Evolutionary conservation across 1,284 basidiomycete species (phyloP).

Genomic region (Sporisorium exsertum): DNA sequence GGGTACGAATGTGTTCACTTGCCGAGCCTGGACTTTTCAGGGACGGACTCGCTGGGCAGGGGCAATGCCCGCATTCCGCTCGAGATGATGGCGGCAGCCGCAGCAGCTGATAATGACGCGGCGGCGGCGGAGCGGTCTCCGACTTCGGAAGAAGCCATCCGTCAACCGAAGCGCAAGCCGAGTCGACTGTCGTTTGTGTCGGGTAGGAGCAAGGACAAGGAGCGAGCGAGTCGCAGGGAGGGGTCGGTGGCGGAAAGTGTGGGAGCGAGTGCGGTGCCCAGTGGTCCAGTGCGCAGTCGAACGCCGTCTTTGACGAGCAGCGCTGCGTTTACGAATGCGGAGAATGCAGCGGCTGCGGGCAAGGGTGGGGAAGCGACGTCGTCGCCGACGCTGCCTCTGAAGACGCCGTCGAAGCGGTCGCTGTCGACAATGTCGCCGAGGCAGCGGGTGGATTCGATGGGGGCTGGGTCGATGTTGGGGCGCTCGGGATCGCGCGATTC

Average conservation of each 20-base stretch:
- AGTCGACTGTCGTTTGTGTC: slow-evolving; percentile 58
- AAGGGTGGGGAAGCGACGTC: slow-evolving; percentile 7
- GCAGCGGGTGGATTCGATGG: slow-evolving; percentile 53
- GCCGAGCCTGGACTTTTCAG: slow-evolving; percentile 82
- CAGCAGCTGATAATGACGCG: slow-evolving; percentile 28
- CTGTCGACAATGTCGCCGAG: slow-evolving; percentile 31
- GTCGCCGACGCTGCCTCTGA: slow-evolving; percentile 24
- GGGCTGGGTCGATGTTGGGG: slow-evolving; percentile 29
- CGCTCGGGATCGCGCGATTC: slow-evolving; percentile 37
- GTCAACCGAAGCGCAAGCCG: slow-evolving; percentile 49
- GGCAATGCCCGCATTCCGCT: slow-evolving; percentile 58
- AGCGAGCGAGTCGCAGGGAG: slow-evolving; percentile 19
- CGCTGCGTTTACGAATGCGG: slow-evolving; percentile 19
- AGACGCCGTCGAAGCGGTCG: slow-evolving; percentile 40
- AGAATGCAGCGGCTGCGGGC: not conserved
- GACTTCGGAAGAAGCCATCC: slow-evolving; percentile 19
- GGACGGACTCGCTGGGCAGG: slow-evolving; percentile 45
- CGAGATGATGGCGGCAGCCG: slow-evolving; percentile 35
- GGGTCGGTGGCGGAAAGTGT: slow-evolving; percentile 37
- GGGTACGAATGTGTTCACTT: slow-evolving; percentile 97
- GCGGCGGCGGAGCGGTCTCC: slow-evolving; percentile 21
- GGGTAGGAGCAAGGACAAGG: slow-evolving; percentile 45
- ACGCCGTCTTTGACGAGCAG: slow-evolving; percentile 31
- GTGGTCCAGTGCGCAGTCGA: slow-evolving; percentile 27
- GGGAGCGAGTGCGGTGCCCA: not conserved